Evolutionary conservation across 495 filamentous ascomycete species (phyloP), one percentile per base, ranked within the genome.

Genomic region (Penicillium cinerascens): DNA sequence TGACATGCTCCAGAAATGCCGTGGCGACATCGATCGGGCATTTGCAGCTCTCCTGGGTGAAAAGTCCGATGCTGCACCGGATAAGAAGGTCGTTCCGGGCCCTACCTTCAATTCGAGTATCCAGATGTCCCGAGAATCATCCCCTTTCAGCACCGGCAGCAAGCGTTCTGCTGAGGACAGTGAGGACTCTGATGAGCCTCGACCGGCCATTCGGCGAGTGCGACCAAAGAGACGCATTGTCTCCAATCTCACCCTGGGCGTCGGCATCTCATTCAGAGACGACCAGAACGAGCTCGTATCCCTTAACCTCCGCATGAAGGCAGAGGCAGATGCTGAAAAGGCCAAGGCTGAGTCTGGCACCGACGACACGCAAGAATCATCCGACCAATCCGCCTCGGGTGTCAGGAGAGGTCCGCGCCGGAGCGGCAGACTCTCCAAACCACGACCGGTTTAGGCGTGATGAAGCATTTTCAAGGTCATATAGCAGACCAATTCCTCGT

Each of bases 11-110:
- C 74, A 85, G 51, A 73, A 82, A 52, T 80, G 74, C 39, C 80
- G 79, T 35, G 83, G 85, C 22, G 78, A 85, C 61, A 70, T 87
- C 27, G 74, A 86, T 58, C 62, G 69, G 15, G 79, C 84, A 13
- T 83, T 87, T 38, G 74, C 74, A 10, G 79, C 77, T 47, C 63
- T 89, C 10, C 60, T 87, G 4, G 81, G 81, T 15, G 70, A 74
- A 9, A 72, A 79, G 33, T 66, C 71, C 18, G 69, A 67, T 22
- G 61, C 67, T 0, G 42, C 52, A 16, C 45, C 44, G 33, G 55
- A 60, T 3, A 71, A 69, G 27, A 62, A 62, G 15, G 42, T 54
- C 6, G 39, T 58, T 6, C 66, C 61, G 0, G 55, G 55, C 10
- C 63, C 66, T 1, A 59, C 61, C 16, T 61, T 76, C 54, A 77